Conservation (phyloP, 805 yeast species). For the Kodamaea kaohsiungensis region DNA sequence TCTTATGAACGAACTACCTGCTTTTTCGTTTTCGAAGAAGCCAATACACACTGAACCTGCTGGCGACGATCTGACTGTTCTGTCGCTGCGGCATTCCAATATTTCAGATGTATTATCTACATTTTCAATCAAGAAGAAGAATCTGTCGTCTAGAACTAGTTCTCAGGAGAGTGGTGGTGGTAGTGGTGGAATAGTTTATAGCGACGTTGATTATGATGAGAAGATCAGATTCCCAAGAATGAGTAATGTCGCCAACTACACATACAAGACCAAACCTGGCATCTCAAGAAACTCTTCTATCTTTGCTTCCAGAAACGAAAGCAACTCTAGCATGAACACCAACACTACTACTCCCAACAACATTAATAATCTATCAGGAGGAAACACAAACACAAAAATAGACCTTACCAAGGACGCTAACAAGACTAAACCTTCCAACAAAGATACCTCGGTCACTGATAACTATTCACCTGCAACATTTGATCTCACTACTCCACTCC, state of each 20-base stretch:
- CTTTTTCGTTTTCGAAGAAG: constrained; percentile 34
- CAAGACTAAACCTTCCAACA: not conserved
- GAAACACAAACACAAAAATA: not conserved
- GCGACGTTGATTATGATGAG: constrained; percentile 47
- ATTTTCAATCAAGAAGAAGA: constrained; percentile 5
- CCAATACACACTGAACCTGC: constrained; percentile 20
- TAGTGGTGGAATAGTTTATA: not conserved
- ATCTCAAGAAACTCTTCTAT: constrained; percentile 4
- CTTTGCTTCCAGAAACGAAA: not conserved
- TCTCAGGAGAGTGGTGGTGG: constrained; percentile 6
- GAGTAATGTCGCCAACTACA: constrained; percentile 36
- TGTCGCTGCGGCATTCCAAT: constrained; percentile 20
- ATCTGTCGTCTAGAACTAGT: not conserved
- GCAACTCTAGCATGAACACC: not conserved
- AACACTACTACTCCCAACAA: not conserved
- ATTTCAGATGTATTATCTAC: constrained; percentile 19
- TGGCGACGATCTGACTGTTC: not conserved
- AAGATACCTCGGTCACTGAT: not conserved
- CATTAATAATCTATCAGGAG: not conserved
- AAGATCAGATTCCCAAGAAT: constrained; percentile 57
- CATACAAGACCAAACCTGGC: constrained; percentile 15
- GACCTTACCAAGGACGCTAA: not conserved
- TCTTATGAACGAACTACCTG: constrained; percentile 16
- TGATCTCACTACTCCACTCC: constrained; percentile 42
- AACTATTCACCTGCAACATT: constrained; percentile 48